Evolutionary conservation across 2,329 filamentous ascomycete genomes (phyloP).

Genomic region (Claviceps maximensis): DNA sequence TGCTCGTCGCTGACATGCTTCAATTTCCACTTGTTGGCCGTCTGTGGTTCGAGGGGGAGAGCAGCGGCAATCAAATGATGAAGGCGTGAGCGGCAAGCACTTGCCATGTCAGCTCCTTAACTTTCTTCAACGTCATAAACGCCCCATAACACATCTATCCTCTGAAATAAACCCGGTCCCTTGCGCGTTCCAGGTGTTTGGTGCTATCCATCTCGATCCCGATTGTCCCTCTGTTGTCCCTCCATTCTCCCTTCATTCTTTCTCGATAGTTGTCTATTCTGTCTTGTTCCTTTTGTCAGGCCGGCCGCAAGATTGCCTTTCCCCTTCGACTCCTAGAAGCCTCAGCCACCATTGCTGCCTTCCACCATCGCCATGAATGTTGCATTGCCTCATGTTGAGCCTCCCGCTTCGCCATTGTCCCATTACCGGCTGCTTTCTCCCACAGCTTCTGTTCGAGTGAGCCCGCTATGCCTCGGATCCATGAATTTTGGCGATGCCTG

Average conservation of each 20-base stretch:
- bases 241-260: not conserved
- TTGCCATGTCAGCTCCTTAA: too few relatives aligned
- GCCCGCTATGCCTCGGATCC: slow-evolving; percentile 49
- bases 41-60: not conserved
- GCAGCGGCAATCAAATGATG: not conserved
- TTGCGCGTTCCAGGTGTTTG: not conserved
- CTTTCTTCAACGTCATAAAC: too few relatives aligned
- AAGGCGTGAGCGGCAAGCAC: not conserved
- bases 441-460: slow-evolving; percentile 52
- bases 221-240: not conserved
- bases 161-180: too few relatives aligned
- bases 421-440: slow-evolving; percentile 55
- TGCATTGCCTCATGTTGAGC: slow-evolving; percentile 25
- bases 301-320: not conserved
- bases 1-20: too few relatives aligned
- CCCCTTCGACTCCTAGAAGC: not conserved
- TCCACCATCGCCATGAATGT: slow-evolving; percentile 7
- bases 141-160: not conserved
- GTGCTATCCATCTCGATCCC: not conserved
- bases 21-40: not conserved
- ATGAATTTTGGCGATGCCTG: slow-evolving; percentile 53
- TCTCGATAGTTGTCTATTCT: not conserved
- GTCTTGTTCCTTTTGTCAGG: not conserved
- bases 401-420: slow-evolving; percentile 46
- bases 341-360: too few relatives aligned